Evolutionary conservation across 2,329 filamentous ascomycete genomes (phyloP), one percentile per base, ranked within the genome.

Genomic region (Fusarium praegraminearum): DNA sequence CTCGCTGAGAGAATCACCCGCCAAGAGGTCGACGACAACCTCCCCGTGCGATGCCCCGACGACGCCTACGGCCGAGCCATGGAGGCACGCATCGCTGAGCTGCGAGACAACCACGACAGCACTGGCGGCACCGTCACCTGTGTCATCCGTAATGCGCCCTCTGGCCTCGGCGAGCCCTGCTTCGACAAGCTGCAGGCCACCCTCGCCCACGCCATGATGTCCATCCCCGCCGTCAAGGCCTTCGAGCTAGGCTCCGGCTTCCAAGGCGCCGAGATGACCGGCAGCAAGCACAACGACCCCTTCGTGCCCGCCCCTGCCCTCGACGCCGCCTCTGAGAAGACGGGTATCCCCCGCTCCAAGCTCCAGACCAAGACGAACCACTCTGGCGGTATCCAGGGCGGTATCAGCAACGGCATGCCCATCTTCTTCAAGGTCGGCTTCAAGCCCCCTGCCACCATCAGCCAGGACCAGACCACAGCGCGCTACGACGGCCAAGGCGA

Each of bases 231-330:
- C 5, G 95, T 92, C 38, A 99, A 98, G 83, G 95, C 92, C 57
- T 98, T 98, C 77, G 95, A 98, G 79, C 91, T 98, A 71, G 96
- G 96, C 57, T 97, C 93, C 55, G 96, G 96, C 15, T 98, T 98
- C 79, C 90, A 86, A 52, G 95, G 96, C 62, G 92, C 91, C 76
- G 91, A 94, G 78, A 87, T 98, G 40, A 91, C 91, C 3, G 95
- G 96, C 24, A 96, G 92, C n/a, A 86, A 86, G 57, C 94, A 98
- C 87, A 98, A 98, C 79, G 95, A 98, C 80, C 85, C 92, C 57
- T 79, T 80, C 44, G 69, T 76, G 46, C 49, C 75, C 18, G 61
- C 73, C 18, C 78, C 85, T n/a, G 80, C 82, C 28, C 76, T 80
- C 57, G 79, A 82, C 35, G 83, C 81, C 4, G 84, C 83, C 18